Base-by-base conservation (phyloP, 805 yeast species). In the Lipomyces kockii region DNA sequence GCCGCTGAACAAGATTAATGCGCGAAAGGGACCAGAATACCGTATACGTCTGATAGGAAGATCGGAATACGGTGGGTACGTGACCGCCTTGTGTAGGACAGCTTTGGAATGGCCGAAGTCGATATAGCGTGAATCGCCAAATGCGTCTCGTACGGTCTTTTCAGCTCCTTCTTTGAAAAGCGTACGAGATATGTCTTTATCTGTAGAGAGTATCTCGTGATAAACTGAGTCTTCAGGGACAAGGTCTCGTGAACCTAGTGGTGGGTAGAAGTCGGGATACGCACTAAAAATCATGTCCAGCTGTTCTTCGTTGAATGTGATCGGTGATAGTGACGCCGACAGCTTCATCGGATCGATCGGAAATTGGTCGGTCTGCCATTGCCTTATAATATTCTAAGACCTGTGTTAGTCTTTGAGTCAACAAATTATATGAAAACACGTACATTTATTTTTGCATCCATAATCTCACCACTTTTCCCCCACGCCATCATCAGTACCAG, bases 11-110 rank as follows among this genome's bases (percentile, higher is more conserved):
- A 20, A 12, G 5, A 58, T 3, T 9, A 65, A 59, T 3, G 68
- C 68, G 20, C 65, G 62, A 17, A 65, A 32, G 6, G 62, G 65
- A 12, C 59, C 62, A 27, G 60, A 49, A 57, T 65, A 62, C 11
- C 35, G 43, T 17, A 62, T 64, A 5, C 55, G 53, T 20, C 39
- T 35, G 35, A 65, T 25, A 9, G 51, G 55, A 11, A 43, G 49
- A n/a, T 58, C 35, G 7, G 59, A 53, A 22, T 27, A 20, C 20
- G 63, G 63, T 29, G 60, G 59, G 34, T 20, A 14, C 32, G 59
- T 25, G n/a, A 61, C 37, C 2, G 25, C 60, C 6, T 11, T 39
- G 37, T 61, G 32, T 17, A 61, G 49, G 29, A 22, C 12, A 9
- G 37, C 20, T 22, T 51, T 34, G 27, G 43, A 22, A 17, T 25